These are phyloP conservation scores for Globisporangium yorkense DNA, from an alignment of 352 stramenopile species.

Conservation along the genomic window DNA sequence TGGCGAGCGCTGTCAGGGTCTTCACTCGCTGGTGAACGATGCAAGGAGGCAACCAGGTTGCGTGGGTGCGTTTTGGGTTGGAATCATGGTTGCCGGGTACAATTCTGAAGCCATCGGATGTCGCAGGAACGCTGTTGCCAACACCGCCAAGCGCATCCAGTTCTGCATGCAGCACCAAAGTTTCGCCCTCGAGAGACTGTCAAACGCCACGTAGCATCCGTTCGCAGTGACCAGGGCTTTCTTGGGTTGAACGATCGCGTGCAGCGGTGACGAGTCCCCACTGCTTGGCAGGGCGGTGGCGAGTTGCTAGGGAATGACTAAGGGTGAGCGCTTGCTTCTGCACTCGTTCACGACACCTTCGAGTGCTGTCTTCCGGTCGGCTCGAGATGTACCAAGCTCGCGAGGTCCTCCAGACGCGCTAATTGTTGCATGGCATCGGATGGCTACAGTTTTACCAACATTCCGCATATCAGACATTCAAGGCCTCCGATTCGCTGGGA, in stretches of 20 bases:
- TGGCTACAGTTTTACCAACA: constrained; percentile 1
- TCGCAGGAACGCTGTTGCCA: not conserved
- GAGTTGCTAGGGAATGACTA: too few species aligned
- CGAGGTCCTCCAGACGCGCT: not conserved
- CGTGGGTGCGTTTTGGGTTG: not conserved
- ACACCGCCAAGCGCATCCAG: not conserved
- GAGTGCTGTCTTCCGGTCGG: too few species aligned
- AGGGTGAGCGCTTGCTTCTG: too few species aligned
- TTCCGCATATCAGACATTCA: not conserved
- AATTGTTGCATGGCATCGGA: not conserved
- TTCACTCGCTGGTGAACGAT: not conserved
- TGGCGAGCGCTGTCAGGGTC: not conserved
- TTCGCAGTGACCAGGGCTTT: not conserved
- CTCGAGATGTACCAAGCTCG: too few species aligned
- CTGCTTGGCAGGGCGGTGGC: not conserved
- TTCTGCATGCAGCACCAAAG: not conserved
- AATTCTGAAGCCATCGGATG: constrained; percentile 1
- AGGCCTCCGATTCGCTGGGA: not conserved
- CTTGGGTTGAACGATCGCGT: not conserved
- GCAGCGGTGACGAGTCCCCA: too few species aligned
- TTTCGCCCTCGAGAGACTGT: not conserved
- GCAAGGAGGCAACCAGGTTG: not conserved
- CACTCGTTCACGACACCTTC: too few species aligned
- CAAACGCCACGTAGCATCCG: not conserved
- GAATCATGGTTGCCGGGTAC: not conserved